phyloP scores from a whole-genome alignment of 306 rosid species.

The Abrus pulchellus region DNA sequence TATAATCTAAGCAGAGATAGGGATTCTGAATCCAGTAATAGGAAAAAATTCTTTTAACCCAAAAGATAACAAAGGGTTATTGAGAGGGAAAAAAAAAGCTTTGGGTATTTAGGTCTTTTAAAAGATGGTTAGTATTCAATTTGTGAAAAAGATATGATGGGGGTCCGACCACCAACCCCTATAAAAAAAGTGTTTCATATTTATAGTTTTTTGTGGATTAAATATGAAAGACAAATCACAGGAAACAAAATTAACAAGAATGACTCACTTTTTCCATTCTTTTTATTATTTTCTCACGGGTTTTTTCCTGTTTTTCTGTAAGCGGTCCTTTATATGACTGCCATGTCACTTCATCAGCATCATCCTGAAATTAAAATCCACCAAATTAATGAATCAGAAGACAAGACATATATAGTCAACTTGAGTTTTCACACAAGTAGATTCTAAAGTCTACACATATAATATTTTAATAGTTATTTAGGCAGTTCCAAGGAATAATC shows the following conservation, averaged over 20 bases:
- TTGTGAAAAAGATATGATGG: constrained; percentile 1
- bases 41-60: not conserved
- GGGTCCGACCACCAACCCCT: not conserved
- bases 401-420: constrained; percentile 42
- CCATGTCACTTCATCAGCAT: constrained; percentile 92
- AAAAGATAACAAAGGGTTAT: constrained; percentile 13
- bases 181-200: constrained; percentile 13
- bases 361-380: constrained; percentile 69
- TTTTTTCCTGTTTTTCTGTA: constrained; percentile 91
- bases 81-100: not conserved
- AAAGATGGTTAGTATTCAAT: constrained; percentile 14
- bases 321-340: constrained; percentile 93
- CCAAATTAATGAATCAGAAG: constrained; percentile 45
- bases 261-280: constrained; percentile 85
- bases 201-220: not conserved
- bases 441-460: constrained; percentile 41
- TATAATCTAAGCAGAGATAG: not conserved
- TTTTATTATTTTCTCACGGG: constrained; percentile 85
- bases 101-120: constrained; percentile 19
- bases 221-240: not conserved
- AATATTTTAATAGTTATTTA: not conserved
- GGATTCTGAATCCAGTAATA: constrained; percentile 8
- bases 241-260: constrained; percentile 37
- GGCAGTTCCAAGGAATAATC: constrained; percentile 32
- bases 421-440: constrained; percentile 10